phyloP scores from a whole-genome alignment of 148 eudicot genomes.

The Spergularia bocconei region DNA sequence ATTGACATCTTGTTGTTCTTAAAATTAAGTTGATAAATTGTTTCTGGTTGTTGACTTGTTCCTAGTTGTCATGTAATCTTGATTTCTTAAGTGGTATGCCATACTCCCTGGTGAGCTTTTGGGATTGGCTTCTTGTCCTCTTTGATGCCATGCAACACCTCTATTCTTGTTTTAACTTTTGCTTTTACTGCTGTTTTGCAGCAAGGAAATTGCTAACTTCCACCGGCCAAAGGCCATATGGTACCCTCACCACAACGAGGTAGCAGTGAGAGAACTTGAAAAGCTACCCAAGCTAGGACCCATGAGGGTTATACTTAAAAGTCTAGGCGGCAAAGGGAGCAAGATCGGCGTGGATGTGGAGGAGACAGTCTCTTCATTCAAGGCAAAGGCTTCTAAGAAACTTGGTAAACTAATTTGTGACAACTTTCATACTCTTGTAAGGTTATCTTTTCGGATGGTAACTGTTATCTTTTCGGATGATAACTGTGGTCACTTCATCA shows the following conservation, averaged over 20 bases:
- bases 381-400: constrained; percentile 88
- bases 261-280: constrained; percentile 69
- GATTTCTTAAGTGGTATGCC: not conserved
- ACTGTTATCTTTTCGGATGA: not conserved
- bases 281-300: constrained; percentile 65
- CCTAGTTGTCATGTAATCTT: not conserved
- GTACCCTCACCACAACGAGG: constrained; percentile 91
- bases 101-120: not conserved
- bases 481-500: not conserved
- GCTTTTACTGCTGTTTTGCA: constrained; percentile 34
- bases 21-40: not conserved
- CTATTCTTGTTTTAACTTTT: constrained; percentile 7
- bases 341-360: constrained; percentile 85
- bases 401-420: constrained; percentile 52
- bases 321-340: constrained; percentile 92
- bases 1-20: not conserved
- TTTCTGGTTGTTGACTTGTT: not conserved
- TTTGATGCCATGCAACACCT: constrained; percentile 2
- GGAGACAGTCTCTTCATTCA: constrained; percentile 77
- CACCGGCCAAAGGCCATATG: constrained; percentile 95
- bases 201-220: constrained; percentile 91
- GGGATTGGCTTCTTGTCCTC: not conserved
- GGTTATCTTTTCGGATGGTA: not conserved
- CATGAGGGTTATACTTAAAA: constrained; percentile 83
- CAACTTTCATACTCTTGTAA: constrained; percentile 1